Percentiles rank a stretch among this genome's conserved stretches.
phyloP scores from a whole-genome alignment of 148 eudicot species.

The Arctostaphylos glauca region DNA sequence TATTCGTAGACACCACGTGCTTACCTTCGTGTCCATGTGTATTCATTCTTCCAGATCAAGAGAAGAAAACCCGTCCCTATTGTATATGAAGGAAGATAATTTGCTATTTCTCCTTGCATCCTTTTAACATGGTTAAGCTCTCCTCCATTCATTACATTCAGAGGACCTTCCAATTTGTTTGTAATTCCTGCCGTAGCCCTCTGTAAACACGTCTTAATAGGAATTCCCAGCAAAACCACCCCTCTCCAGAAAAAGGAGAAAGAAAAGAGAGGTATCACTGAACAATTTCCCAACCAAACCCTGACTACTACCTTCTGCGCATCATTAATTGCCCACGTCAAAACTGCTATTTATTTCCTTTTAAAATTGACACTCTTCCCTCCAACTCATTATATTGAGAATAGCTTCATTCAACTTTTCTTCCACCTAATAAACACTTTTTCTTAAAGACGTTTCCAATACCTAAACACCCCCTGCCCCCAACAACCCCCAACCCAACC shows the following conservation, averaged over 20 bases:
- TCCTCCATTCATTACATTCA: background rate
- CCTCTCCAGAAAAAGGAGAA: background rate
- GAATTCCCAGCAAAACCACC: background rate
- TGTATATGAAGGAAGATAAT: background rate
- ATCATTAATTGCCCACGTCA: background rate
- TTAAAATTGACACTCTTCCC: background rate
- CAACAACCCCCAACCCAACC: too few relatives aligned
- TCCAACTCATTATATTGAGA: background rate
- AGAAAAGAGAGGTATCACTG: background rate
- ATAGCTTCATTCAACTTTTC: background rate
- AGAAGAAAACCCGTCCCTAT: background rate
- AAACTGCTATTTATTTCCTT: background rate
- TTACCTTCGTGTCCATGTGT: background rate
- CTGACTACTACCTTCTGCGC: background rate
- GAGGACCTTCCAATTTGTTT: background rate
- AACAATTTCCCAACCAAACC: background rate
- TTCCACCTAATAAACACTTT: background rate
- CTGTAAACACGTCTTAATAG: background rate
- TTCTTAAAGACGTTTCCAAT: background rate
- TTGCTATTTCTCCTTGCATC: background rate
- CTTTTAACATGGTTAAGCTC: background rate
- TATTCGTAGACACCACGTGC: too few relatives aligned
- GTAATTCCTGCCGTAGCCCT: background rate
- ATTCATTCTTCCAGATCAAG: conserved; percentile 5
- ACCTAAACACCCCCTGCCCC: too few relatives aligned